These are phyloP conservation scores for Leptodontidium sp. DNA, from an alignment of 2,329 filamentous ascomycete species.

Conservation along the genomic window DNA sequence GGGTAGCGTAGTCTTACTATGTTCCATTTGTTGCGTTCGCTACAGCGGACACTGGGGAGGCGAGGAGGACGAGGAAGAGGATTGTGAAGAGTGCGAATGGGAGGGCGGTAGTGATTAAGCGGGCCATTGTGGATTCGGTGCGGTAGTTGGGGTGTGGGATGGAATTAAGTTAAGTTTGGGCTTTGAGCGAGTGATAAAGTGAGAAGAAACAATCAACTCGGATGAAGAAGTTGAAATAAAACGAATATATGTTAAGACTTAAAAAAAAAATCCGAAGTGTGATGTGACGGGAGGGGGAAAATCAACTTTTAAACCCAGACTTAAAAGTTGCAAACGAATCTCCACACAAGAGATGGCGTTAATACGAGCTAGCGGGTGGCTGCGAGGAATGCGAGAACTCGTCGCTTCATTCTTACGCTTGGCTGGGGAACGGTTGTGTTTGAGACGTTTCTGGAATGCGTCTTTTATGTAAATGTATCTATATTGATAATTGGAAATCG, in stretches of 20 bases:
- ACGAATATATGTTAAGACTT: neutral
- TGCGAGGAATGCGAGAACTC: neutral
- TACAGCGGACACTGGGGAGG: conserved; percentile 2
- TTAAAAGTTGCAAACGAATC: too few species aligned
- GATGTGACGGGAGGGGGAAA: too few species aligned
- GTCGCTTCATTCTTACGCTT: conserved; percentile 5
- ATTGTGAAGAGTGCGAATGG: conserved; percentile 13
- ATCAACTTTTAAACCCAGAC: too few species aligned
- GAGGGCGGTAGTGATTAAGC: conserved; percentile 14
- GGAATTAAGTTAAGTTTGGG: neutral
- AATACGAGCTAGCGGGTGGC: neutral
- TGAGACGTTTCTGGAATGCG: neutral
- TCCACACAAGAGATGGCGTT: too few species aligned
- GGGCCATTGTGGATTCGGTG: conserved; percentile 13
- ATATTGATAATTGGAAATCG: neutral
- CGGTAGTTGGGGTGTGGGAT: neutral
- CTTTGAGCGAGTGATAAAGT: neutral
- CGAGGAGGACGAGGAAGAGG: conserved; percentile 19
- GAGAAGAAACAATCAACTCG: neutral
- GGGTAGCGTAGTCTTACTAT: conserved; percentile 17
- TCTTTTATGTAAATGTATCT: neutral
- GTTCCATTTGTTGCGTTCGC: conserved; percentile 29
- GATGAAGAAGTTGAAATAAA: neutral
- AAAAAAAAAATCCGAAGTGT: too few species aligned
- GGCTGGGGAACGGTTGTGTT: neutral